phyloP scores from a whole-genome alignment of 2,329 filamentous ascomycete species.

The Microascus cirrosus region DNA sequence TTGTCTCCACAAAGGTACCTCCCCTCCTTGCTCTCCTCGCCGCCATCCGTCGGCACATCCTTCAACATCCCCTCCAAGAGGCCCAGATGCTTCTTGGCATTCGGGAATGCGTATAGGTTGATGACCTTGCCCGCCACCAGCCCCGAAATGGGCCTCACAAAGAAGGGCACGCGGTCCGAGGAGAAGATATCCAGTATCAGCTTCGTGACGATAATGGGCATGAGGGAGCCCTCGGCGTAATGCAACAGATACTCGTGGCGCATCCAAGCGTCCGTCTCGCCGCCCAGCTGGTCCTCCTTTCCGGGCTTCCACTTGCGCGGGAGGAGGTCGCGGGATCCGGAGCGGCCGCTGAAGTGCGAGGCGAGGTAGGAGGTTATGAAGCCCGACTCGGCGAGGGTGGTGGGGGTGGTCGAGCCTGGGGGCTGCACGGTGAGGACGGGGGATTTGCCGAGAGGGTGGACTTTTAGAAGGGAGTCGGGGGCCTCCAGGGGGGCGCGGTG shows the following conservation, averaged over 20 bases:
- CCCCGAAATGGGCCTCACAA: conserved; percentile 38
- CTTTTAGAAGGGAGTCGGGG: conserved; percentile 60
- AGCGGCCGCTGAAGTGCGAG: conserved; percentile 41
- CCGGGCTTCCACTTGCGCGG: conserved; percentile 45
- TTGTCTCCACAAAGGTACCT: conserved; percentile 36
- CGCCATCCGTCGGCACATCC: conserved; percentile 19
- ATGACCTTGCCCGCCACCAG: conserved; percentile 26
- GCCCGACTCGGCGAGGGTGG: conserved; percentile 70
- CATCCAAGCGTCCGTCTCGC: conserved; percentile 50
- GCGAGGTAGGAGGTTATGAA: conserved; percentile 73
- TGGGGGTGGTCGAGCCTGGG: conserved; percentile 21
- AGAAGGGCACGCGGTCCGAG: conserved; percentile 34
- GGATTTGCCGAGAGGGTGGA: conserved; percentile 82
- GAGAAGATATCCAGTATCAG: conserved; percentile 42
- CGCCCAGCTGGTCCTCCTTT: conserved; percentile 43
- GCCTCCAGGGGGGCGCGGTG: conserved; percentile 59
- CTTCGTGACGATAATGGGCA: conserved; percentile 56
- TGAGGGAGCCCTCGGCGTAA: conserved; percentile 76
- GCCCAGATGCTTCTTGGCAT: conserved; percentile 31
- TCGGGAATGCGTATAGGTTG: conserved; percentile 23
- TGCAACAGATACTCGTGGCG: conserved; percentile 63
- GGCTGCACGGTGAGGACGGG: conserved; percentile 56
- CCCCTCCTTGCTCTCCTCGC: conserved; percentile 16
- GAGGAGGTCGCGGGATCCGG: conserved; percentile 32
- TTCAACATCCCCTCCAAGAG: conserved; percentile 38